A percentile compares a stretch with the other conserved stretches of the same genome.
Conservation (phyloP, 164 flowering plant genomes). For the Dillenia suffruticosa region DNA sequence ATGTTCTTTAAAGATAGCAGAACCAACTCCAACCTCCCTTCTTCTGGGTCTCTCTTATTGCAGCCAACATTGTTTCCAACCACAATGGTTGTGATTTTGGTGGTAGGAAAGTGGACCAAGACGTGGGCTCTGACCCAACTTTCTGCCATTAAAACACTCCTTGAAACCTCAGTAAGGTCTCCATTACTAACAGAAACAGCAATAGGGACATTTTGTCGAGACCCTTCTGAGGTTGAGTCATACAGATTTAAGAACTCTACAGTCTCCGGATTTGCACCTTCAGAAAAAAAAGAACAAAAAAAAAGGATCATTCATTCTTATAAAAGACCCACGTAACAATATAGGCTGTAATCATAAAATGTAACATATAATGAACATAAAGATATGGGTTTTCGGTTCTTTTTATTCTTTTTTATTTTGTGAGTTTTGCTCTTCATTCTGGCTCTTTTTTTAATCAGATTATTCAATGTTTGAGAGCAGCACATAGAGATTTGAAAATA, state of each 20-base stretch:
- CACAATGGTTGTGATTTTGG: constrained; percentile 58
- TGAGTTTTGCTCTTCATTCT: too few relatives aligned
- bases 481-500: background rate
- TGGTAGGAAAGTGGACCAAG: constrained; percentile 48
- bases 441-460: too few relatives aligned
- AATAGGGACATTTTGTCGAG: constrained; percentile 23
- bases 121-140: constrained; percentile 64
- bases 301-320: background rate
- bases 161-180: constrained; percentile 47
- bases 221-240: constrained; percentile 20
- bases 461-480: background rate
- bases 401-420: too few relatives aligned
- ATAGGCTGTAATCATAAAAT: too few relatives aligned
- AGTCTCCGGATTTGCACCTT: constrained; percentile 53
- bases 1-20: constrained; percentile 57
- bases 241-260: constrained; percentile 26
- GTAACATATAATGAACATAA: too few relatives aligned
- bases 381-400: too few relatives aligned
- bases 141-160: constrained; percentile 61
- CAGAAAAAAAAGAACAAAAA: constrained; percentile 7
- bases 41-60: constrained; percentile 24
- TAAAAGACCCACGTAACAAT: background rate
- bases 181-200: constrained; percentile 41
- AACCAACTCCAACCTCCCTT: constrained; percentile 31
- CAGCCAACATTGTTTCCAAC: constrained; percentile 51